Percentiles rank a stretch among this genome's conserved stretches.
Evolutionary conservation across 768 basidiomycete species (phyloP).

Genomic region (Lactarius deliciosus): DNA sequence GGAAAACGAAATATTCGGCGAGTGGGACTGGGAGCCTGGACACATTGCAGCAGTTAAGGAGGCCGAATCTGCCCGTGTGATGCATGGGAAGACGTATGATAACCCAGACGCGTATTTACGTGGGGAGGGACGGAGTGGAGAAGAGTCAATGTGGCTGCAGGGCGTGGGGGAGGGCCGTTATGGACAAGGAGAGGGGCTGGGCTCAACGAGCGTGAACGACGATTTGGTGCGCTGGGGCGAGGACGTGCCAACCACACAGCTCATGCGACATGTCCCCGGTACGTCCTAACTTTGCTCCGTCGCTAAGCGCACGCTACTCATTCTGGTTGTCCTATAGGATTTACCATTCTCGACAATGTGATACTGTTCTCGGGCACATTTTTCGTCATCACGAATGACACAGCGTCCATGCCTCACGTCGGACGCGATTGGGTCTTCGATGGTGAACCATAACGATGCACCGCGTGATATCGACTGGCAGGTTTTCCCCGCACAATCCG

Average conservation of each 20-base stretch:
- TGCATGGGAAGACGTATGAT: slow-evolving; percentile 34
- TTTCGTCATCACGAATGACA: slow-evolving; percentile 71
- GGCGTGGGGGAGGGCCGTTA: slow-evolving; percentile 31
- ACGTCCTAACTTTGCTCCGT: slow-evolving; percentile 20
- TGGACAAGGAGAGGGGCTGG: slow-evolving; percentile 33
- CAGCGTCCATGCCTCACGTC: slow-evolving; percentile 57
- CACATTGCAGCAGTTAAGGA: slow-evolving; percentile 56
- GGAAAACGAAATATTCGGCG: slow-evolving; percentile 64
- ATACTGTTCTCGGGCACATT: slow-evolving; percentile 70
- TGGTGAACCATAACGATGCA: slow-evolving; percentile 38
- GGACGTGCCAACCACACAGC: slow-evolving; percentile 52
- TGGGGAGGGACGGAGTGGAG: slow-evolving; percentile 38
- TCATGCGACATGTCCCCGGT: slow-evolving; percentile 70
- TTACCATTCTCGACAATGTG: slow-evolving; percentile 82
- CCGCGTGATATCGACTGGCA: slow-evolving; percentile 58
- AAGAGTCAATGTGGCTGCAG: slow-evolving; percentile 28
- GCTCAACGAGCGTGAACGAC: slow-evolving; percentile 44
- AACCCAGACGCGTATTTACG: slow-evolving; percentile 41
- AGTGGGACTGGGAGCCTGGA: slow-evolving; percentile 65
- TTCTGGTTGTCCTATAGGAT: slow-evolving; percentile 49
- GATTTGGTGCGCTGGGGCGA: slow-evolving; percentile 57
- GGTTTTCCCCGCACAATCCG: slow-evolving; percentile 32
- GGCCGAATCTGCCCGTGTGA: slow-evolving; percentile 47
- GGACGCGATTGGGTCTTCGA: slow-evolving; percentile 48
- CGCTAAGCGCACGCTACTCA: not conserved